Evolutionary conservation across 1,139 yeast genomes (phyloP), one percentile per base, ranked within the genome.

Genomic region (Scheffersomyces insectosa): DNA sequence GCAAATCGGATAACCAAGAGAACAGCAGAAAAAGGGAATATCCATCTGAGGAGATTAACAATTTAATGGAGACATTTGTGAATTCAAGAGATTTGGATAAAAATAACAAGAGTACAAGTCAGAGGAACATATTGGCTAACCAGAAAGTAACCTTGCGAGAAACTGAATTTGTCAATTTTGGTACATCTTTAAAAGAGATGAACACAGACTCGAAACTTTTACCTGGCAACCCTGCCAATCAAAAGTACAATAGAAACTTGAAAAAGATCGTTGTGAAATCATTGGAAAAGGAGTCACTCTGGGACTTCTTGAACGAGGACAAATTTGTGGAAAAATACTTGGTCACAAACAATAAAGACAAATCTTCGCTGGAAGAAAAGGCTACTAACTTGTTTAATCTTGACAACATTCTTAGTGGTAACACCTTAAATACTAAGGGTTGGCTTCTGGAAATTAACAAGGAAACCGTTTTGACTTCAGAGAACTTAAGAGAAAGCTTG

Each of bases 171-270:
- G 14, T 52, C 41, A 45, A 44, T 42, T 23, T 51, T 40, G 44
- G 32, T 20, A 13, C 25, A 23, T 29, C n/a, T 23, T 33, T 8
- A 15, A 36, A 7, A 12, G 39, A 33, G 14, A 5, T 13, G 11
- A 12, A 47, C 20, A 34, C 54, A 1, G 57, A 57, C 36, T 37
- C 53, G 1, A 56, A 48, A 13, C 52, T 68, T 11, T 14, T 56
- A 28, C 54, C 69, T 1, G 50, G 64, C 3, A 64, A 70, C 11
- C 73, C 74, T 1, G 66, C 71, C 0, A 50, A 60, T 10, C 58
- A 57, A 11, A 65, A 68, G 41, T 64, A 62, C 50, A 55, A 60
- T 39, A 32, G 39, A 2, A 62, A 59, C 52, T 57, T 63, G 44
- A 62, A 55, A 47, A 63, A 51, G 42, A 64, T 59, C 10, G 52